A percentile compares a stretch with the other conserved stretches of the same genome.
These are phyloP conservation scores for Phanerochaete carnosa DNA, from an alignment of 768 basidiomycete genomes.

Conservation along the genomic window DNA sequence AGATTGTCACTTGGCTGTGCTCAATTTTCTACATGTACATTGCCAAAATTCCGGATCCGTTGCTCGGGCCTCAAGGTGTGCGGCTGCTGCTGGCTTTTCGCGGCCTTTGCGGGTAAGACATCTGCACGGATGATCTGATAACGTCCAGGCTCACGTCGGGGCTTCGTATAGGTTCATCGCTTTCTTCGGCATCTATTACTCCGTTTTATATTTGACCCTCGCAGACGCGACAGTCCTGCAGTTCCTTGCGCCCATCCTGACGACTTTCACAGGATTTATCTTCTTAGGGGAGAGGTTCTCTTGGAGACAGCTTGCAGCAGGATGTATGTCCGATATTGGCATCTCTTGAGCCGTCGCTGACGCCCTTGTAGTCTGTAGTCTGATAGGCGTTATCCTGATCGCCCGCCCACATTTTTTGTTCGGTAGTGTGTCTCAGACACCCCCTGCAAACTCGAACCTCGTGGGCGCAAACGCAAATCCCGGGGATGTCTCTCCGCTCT, in stretches of 20 bases:
- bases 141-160: neutral
- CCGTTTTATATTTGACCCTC: constrained; percentile 69
- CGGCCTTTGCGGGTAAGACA: constrained; percentile 56
- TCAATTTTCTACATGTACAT: constrained; percentile 49
- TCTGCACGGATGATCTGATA: neutral
- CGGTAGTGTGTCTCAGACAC: constrained; percentile 28
- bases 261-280: constrained; percentile 57
- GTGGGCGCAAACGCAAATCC: neutral
- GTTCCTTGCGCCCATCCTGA: constrained; percentile 68
- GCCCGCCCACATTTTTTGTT: constrained; percentile 78
- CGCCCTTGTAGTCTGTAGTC: constrained; percentile 48
- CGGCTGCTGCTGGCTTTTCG: constrained; percentile 52
- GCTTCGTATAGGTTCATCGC: constrained; percentile 57
- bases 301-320: constrained; percentile 51
- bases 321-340: constrained; percentile 21
- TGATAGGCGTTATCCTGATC: constrained; percentile 77
- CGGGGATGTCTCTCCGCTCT: neutral
- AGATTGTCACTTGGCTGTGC: constrained; percentile 51
- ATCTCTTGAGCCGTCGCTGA: neutral
- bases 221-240: constrained; percentile 77
- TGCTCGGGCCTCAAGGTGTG: constrained; percentile 68
- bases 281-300: constrained; percentile 60
- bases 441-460: neutral
- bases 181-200: constrained; percentile 65
- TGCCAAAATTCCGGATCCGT: constrained; percentile 49